Conservation (phyloP, 2,329 filamentous ascomycete species). For the Neonectria magnoliae region DNA sequence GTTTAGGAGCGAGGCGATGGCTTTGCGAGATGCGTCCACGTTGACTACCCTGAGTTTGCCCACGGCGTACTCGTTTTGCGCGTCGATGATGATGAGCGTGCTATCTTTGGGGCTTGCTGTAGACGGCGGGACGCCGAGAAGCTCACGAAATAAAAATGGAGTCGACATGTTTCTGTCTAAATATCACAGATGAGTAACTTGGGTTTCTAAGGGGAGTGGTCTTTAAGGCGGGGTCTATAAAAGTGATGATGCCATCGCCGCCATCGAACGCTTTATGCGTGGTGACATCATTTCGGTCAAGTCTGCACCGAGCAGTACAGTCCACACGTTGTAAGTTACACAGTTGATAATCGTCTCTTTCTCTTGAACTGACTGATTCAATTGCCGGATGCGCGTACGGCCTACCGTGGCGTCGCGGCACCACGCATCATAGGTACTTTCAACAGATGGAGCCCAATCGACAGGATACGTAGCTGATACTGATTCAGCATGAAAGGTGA, state of each 20-base stretch:
- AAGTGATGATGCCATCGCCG: not conserved
- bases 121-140: constrained; percentile 64
- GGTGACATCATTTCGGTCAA: not conserved
- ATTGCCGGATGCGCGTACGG: too few species aligned
- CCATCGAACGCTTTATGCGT: not conserved
- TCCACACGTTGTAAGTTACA: too few species aligned
- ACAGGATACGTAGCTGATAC: too few species aligned
- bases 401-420: too few species aligned
- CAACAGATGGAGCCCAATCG: not conserved
- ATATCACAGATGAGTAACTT: not conserved
- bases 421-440: too few species aligned
- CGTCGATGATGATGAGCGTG: constrained; percentile 74
- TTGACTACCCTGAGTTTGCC: constrained; percentile 67
- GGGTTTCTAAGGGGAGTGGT: not conserved
- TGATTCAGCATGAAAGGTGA: too few species aligned
- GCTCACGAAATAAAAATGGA: constrained; percentile 50
- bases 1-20: constrained; percentile 65
- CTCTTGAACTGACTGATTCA: not conserved
- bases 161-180: not conserved
- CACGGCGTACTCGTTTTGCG: constrained; percentile 74
- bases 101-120: constrained; percentile 67
- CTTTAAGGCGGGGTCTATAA: not conserved
- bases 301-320: too few species aligned
- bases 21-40: constrained; percentile 62
- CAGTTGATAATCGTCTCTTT: not conserved